These are phyloP conservation scores for Lasiosphaeria ovina DNA, from an alignment of 495 filamentous ascomycete species.

Conservation along the genomic window DNA sequence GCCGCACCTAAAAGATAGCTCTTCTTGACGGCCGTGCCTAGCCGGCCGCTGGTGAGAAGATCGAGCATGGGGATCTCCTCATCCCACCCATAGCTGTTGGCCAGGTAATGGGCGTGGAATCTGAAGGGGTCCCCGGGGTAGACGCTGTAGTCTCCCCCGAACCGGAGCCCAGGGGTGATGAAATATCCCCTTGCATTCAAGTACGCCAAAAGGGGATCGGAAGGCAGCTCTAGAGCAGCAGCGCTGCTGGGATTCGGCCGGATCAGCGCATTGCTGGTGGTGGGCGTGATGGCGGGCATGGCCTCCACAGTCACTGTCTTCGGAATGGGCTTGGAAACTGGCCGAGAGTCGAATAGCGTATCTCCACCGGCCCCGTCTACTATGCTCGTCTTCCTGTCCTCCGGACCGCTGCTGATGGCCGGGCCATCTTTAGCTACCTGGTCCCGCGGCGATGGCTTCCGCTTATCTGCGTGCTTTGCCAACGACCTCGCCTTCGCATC, in stretches of 20 bases:
- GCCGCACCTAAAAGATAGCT: conserved; percentile 80
- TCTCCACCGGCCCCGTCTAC: conserved; percentile 24
- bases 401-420: background rate
- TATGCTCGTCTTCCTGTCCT: conserved; percentile 14
- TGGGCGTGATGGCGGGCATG: conserved; percentile 28
- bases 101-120: conserved; percentile 91
- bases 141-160: conserved; percentile 89
- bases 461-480: conserved; percentile 29
- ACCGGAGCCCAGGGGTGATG: conserved; percentile 85
- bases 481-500: conserved; percentile 39
- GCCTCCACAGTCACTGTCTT: conserved; percentile 5
- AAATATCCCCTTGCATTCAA: conserved; percentile 80
- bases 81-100: conserved; percentile 76
- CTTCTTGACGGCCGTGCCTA: conserved; percentile 96
- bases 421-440: background rate
- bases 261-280: conserved; percentile 26
- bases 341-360: conserved; percentile 41
- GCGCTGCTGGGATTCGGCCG: conserved; percentile 30
- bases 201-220: conserved; percentile 67
- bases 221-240: conserved; percentile 28
- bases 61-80: conserved; percentile 80
- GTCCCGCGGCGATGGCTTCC: conserved; percentile 15
- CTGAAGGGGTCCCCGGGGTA: conserved; percentile 94
- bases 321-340: conserved; percentile 16
- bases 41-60: conserved; percentile 76